These are phyloP conservation scores for Fusarium sterilihyphosum DNA, from an alignment of 2,329 filamentous ascomycete genomes.

Conservation along the genomic window DNA sequence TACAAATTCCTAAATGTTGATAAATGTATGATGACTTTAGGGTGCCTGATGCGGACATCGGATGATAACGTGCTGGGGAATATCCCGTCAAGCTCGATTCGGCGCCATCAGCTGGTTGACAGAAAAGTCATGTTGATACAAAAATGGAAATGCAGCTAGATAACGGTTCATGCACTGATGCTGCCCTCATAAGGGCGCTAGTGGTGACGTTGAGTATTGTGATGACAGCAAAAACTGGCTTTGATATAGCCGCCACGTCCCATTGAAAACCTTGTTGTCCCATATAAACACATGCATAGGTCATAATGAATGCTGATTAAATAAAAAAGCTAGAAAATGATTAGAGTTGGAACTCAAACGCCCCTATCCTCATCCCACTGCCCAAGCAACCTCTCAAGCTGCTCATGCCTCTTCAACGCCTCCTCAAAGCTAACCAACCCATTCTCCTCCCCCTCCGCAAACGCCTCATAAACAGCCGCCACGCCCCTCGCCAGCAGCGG, in stretches of 20 bases:
- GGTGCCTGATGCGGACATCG: accelerated
- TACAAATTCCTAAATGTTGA: too few relatives aligned
- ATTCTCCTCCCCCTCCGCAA: slow-evolving; percentile 49
- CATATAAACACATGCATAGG: too few relatives aligned
- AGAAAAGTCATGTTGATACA: background rate
- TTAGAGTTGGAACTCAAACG: background rate
- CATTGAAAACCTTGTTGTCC: background rate
- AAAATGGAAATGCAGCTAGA: too few relatives aligned
- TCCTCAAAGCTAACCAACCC: slow-evolving; percentile 51
- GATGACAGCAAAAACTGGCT: background rate
- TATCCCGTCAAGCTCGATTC: accelerated
- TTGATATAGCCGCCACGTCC: background rate
- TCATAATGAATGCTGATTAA: background rate
- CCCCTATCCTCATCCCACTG: slow-evolving; percentile 20
- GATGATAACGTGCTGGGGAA: background rate
- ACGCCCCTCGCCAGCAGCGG: slow-evolving; percentile 59
- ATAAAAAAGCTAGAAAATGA: background rate
- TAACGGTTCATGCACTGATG: accelerated
- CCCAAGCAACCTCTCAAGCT: slow-evolving; percentile 52
- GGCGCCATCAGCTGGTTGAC: too few relatives aligned
- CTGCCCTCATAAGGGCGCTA: accelerated
- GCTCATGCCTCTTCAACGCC: slow-evolving; percentile 57
- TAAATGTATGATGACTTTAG: too few relatives aligned
- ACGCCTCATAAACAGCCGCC: slow-evolving; percentile 66
- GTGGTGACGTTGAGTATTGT: background rate